These are phyloP conservation scores for Corniculantispora saksenae DNA, from an alignment of 2,329 filamentous ascomycete genomes.

Conservation along the genomic window DNA sequence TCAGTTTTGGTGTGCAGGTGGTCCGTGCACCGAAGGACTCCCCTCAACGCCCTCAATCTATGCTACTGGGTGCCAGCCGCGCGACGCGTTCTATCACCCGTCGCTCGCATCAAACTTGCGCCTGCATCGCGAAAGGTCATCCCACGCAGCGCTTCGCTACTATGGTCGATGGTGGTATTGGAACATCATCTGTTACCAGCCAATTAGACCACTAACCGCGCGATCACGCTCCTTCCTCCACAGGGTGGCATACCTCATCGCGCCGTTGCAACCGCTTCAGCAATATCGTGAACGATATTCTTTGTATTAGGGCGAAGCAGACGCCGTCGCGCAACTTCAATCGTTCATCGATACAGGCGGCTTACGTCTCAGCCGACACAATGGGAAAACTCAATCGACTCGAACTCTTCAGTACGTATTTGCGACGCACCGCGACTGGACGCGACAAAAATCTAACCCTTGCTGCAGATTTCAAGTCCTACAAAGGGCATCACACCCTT, in stretches of 20 bases:
- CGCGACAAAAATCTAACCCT: slow-evolving; percentile 5
- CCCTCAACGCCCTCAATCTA: slow-evolving; percentile 10
- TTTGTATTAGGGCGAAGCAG: not conserved
- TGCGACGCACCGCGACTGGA: not conserved
- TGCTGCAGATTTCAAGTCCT: slow-evolving; percentile 90
- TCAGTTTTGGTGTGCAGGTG: not conserved
- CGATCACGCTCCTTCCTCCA: not conserved
- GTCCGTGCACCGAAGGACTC: slow-evolving; percentile 13
- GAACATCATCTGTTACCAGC: not conserved
- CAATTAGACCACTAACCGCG: not conserved
- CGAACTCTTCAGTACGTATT: slow-evolving; percentile 79
- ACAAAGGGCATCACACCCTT: slow-evolving; percentile 92
- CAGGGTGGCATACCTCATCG: not conserved
- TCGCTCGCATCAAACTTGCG: slow-evolving; percentile 8
- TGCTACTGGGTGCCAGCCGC: not conserved
- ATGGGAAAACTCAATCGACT: slow-evolving; percentile 98
- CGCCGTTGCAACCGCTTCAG: not conserved
- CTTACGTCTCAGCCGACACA: slow-evolving; percentile 36
- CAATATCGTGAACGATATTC: slow-evolving; percentile 9
- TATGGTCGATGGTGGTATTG: slow-evolving; percentile 53
- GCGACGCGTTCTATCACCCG: slow-evolving; percentile 17
- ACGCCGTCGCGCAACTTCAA: not conserved
- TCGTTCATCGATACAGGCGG: not conserved
- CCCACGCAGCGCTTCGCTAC: slow-evolving; percentile 36
- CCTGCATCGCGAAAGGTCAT: slow-evolving; percentile 1